Conservation (phyloP, 2,329 filamentous ascomycete species). For the Ascochyta viciae-villosae region DNA sequence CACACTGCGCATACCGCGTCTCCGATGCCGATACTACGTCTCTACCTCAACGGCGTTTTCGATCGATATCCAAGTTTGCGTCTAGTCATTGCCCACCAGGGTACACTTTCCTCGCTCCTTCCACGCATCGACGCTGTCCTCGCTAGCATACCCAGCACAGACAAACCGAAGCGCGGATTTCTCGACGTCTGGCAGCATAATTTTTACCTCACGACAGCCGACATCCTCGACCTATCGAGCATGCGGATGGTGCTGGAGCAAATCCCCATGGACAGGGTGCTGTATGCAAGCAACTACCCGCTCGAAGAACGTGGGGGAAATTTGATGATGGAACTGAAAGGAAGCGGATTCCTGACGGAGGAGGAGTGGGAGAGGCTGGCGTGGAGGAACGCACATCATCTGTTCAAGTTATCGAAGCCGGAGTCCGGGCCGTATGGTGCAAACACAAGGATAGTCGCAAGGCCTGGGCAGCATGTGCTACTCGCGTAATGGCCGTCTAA, state of each 20-base stretch:
- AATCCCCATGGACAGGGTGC: slow-evolving; percentile 58
- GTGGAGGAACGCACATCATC: slow-evolving; percentile 58
- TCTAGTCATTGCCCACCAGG: slow-evolving; percentile 61
- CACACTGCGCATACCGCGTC: slow-evolving; percentile 61
- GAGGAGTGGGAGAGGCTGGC: slow-evolving; percentile 60
- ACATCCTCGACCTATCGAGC: slow-evolving; percentile 59
- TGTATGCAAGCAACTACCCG: slow-evolving; percentile 67
- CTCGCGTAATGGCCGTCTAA: background rate
- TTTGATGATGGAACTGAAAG: slow-evolving; percentile 58
- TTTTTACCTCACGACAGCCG: slow-evolving; percentile 65
- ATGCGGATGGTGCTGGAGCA: slow-evolving; percentile 55
- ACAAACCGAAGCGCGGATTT: slow-evolving; percentile 46
- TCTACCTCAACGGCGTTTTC: slow-evolving; percentile 63
- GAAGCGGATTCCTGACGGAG: slow-evolving; percentile 58
- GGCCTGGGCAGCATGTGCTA: slow-evolving; percentile 6
- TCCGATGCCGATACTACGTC: slow-evolving; percentile 56
- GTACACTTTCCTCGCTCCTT: slow-evolving; percentile 62
- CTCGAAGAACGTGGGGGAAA: slow-evolving; percentile 59
- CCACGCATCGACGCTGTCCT: slow-evolving; percentile 52
- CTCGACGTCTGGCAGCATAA: slow-evolving; percentile 63
- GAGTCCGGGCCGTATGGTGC: background rate
- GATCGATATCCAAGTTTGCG: slow-evolving; percentile 62
- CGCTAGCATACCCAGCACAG: slow-evolving; percentile 25
- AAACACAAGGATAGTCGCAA: background rate
- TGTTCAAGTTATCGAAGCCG: slow-evolving; percentile 25